phyloP scores from a whole-genome alignment of 2,329 filamentous ascomycete genomes.

The Claviceps fusiformis region DNA sequence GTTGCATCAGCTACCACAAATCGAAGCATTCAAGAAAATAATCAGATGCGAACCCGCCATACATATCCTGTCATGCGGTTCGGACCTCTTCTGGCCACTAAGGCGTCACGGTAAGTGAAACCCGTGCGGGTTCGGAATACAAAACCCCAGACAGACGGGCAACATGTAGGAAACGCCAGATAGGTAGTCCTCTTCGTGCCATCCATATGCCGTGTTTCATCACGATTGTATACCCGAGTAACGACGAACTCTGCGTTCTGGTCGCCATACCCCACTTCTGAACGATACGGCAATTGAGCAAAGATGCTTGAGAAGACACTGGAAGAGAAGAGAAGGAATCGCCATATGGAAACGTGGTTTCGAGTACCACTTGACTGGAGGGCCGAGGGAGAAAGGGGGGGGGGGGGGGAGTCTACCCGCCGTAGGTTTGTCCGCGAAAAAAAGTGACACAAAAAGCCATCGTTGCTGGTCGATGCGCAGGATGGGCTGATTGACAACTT shows the following conservation, averaged over 20 bases:
- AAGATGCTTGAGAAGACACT: neutral
- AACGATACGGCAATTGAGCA: neutral
- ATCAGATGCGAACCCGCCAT: neutral
- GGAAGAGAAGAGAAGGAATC: neutral
- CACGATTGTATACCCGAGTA: neutral
- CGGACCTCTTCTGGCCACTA: neutral
- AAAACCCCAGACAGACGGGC: neutral
- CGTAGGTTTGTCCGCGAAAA: neutral
- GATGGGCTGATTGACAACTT: neutral
- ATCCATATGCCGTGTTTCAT: neutral
- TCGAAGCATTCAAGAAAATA: neutral
- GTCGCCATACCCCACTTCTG: neutral
- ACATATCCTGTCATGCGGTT: neutral
- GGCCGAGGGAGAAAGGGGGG: no score
- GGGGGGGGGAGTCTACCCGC: no score
- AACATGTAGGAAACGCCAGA: neutral
- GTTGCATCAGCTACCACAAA: neutral
- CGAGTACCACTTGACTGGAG: neutral
- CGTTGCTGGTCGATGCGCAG: neutral
- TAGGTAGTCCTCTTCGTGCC: neutral
- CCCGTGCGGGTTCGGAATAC: neutral
- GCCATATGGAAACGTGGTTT: neutral
- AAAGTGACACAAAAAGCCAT: neutral
- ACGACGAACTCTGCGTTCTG: neutral
- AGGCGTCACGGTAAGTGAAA: neutral